phyloP scores from a whole-genome alignment of 345 rosid genomes.

The Hypericum perforatum region DNA sequence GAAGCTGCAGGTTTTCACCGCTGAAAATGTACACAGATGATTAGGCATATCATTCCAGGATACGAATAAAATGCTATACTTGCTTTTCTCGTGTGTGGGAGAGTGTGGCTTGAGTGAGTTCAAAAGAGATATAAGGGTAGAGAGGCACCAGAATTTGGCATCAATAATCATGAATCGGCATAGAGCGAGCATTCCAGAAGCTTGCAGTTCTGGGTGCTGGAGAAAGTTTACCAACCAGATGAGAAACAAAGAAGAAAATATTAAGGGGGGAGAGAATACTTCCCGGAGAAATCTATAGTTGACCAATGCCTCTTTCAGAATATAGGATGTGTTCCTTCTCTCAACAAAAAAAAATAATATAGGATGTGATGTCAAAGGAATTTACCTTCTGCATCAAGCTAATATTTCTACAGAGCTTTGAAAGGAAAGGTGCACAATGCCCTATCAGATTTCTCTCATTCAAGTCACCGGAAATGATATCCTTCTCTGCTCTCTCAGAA shows the following conservation, averaged over 20 bases:
- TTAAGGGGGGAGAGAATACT: too few species aligned
- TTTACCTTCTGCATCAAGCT: slow-evolving; percentile 74
- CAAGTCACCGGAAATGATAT: slow-evolving; percentile 65
- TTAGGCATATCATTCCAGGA: slow-evolving; percentile 13
- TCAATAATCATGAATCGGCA: slow-evolving; percentile 92
- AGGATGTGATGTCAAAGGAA: slow-evolving; percentile 6
- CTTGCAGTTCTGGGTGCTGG: slow-evolving; percentile 77
- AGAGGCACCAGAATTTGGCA: slow-evolving; percentile 60
- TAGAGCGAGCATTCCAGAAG: slow-evolving; percentile 92
- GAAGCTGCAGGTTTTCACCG: slow-evolving; percentile 90
- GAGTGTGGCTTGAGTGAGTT: slow-evolving; percentile 1
- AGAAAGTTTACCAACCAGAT: not conserved
- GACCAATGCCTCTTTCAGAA: too few species aligned
- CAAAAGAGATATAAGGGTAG: not conserved
- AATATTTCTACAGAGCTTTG: slow-evolving; percentile 86
- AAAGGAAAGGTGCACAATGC: slow-evolving; percentile 63
- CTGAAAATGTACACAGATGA: slow-evolving; percentile 35
- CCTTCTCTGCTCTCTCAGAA: slow-evolving; percentile 83
- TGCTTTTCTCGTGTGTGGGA: not conserved
- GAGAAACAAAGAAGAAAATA: too few species aligned
- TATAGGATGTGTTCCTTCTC: too few species aligned
- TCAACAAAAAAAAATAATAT: too few species aligned
- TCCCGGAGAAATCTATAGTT: too few species aligned
- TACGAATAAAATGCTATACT: not conserved
- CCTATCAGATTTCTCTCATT: slow-evolving; percentile 66